Evolutionary conservation across 805 yeast species (phyloP), one percentile per base, ranked within the genome.

Genomic region (Yarrowia bubula): DNA sequence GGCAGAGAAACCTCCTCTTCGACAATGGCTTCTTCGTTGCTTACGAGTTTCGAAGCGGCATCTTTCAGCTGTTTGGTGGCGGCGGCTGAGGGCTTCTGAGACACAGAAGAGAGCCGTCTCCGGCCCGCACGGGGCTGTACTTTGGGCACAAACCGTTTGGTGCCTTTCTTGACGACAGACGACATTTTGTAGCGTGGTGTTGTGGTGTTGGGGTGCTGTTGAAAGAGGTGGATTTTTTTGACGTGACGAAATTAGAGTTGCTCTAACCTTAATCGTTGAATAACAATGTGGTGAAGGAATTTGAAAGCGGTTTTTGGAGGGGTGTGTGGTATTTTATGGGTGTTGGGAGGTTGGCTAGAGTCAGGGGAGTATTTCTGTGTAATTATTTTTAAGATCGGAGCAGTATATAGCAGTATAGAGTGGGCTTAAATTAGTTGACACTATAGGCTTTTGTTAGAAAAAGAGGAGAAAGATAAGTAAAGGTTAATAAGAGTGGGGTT

Each of bases 81-180:
- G 3, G 50, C 64, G 1, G 64, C 43, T 5, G 53, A 17, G 51
- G 64, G 64, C 8, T 44, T 44, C 18, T 43, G 51, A 17, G 50
- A 8, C 35, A 44, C 50, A n/a, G 64, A 58, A 9, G 51, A 43
- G 17, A 58, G 43, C 18, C 64, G 17, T 4, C 64, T 51, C 4
- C 64, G 41, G 7, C 64, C 64, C 8, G 22, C 9, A 8, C 65
- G 38, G 17, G 65, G 65, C 17, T 61, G 44, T 11, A 48, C 65
- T 33, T 61, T 61, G 17, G 65, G 65, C 17, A 37, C 65, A 47
- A 61, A 61, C 43, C 51, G 50, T 11, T 32, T 32, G 51, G 43
- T 37, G 39, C 64, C 64, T 18, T 58, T 58, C 28, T 58, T 58
- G 11, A 58, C 51, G 28, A 58, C 64, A 43, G 64, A 58, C 9